Evolutionary conservation across 768 basidiomycete genomes (phyloP).

Genomic region (Podaxis pistillaris): DNA sequence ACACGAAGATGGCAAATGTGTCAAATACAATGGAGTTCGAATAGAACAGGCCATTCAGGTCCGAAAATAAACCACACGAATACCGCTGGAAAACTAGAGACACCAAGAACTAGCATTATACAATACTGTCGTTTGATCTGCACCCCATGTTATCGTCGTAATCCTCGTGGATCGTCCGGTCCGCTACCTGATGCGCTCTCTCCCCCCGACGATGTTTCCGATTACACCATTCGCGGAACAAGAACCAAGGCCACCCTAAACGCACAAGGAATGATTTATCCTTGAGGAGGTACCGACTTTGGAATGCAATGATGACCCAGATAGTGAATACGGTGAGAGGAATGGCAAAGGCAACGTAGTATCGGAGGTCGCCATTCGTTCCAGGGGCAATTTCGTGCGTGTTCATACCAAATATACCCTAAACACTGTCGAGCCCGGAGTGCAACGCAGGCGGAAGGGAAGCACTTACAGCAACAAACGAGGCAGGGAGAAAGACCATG

Average conservation of each 20-base stretch:
- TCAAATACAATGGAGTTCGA: not conserved
- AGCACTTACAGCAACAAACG: constrained; percentile 44
- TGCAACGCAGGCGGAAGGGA: not conserved
- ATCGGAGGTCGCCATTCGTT: constrained; percentile 36
- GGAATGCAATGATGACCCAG: constrained; percentile 56
- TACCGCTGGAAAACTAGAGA: not conserved
- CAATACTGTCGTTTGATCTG: not conserved
- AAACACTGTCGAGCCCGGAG: not conserved
- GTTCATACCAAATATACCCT: constrained; percentile 65
- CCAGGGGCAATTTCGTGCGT: constrained; percentile 37
- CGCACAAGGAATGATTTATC: constrained; percentile 28
- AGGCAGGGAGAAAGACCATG: constrained; percentile 61
- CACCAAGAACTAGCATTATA: not conserved
- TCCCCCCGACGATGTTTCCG: not conserved
- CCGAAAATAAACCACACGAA: not conserved
- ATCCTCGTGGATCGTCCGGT: not conserved
- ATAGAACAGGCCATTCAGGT: not conserved
- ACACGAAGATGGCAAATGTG: not conserved
- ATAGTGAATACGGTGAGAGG: constrained; percentile 46
- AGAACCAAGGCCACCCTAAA: constrained; percentile 37
- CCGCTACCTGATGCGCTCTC: not conserved
- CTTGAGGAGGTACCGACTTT: constrained; percentile 39
- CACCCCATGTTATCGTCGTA: not conserved
- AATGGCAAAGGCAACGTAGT: constrained; percentile 44
- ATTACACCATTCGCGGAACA: not conserved